Base-by-base conservation (phyloP, 1,284 basidiomycete species). In the Cryptococcus hybrid region DNA sequence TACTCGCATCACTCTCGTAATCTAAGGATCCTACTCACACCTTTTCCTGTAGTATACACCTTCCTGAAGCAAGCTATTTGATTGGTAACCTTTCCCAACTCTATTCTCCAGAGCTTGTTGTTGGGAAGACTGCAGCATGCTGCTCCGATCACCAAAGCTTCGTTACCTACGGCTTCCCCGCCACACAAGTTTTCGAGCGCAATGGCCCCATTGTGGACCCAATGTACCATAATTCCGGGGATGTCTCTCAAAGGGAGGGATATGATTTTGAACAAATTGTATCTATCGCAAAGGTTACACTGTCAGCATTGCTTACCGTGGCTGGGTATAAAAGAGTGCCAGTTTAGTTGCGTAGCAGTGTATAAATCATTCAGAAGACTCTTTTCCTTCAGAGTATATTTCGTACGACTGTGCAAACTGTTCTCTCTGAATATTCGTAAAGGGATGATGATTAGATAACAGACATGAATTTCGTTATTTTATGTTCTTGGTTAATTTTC, bases 81-180 rank as follows among this genome's bases (percentile, higher is more conserved):
- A 83, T 93, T 3, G 80, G 84, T 13, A 89, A 88, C 67, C 71
- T 91, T 3, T 87, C 89, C 11, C 60, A 63, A 24, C 63, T 78
- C 49, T 93, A 93, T 74, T 87, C 87, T 59, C 90, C 90, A 18
- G 89, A 92, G 71, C 81, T 93, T 13, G 82, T 80, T 4, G 85
- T 93, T 38, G 91, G 90, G n/a, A 82, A 81, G 57, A 88, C 90
- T 35, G 51, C 69, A 45, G 88, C 84, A 36, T 93, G 91, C 77
- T 94, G 91, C 78, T 90, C 89, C 63, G 91, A 92, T 68, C 90
- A 93, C 73, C 73, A 81, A 66, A 88, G 87, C 49, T 92, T 92
- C 83, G 83, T 88, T 61, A 78, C 86, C 53, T 85, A 86, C 68
- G 90, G 90, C 9, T 92, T 86, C 80, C 86, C 90, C 4, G 84